Conservation (phyloP, 371 early-diverging fungal species). For the Rhizopus delemar region DNA sequence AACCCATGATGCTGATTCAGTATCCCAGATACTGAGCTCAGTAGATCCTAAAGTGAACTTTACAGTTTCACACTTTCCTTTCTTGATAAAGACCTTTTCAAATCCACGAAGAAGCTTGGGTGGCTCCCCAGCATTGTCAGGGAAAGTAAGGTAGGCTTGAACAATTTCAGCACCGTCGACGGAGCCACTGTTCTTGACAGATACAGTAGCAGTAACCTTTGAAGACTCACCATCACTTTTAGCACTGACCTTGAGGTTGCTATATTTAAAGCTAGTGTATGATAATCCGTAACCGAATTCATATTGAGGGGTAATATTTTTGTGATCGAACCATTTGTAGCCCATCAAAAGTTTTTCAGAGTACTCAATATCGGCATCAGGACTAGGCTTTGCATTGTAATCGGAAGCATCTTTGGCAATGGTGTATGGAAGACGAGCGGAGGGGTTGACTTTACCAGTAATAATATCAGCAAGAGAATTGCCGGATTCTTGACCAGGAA, state of each 20-base stretch:
- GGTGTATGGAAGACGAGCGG: conserved; percentile 60
- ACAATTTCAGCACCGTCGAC: conserved; percentile 55
- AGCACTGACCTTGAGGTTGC: conserved; percentile 13
- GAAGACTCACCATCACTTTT: neutral
- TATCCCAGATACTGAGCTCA: conserved; percentile 51
- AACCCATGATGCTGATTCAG: conserved; percentile 30
- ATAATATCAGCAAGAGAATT: conserved; percentile 59
- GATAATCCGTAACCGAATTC: conserved; percentile 63
- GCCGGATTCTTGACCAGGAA: conserved; percentile 59
- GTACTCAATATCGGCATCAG: conserved; percentile 34
- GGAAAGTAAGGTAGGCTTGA: conserved; percentile 57
- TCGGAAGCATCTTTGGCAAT: conserved; percentile 38
- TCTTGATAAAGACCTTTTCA: conserved; percentile 44
- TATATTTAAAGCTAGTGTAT: conserved; percentile 57
- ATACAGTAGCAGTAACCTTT: conserved; percentile 28
- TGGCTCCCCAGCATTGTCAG: conserved; percentile 43
- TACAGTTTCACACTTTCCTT: conserved; percentile 25
- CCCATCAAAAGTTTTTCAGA: conserved; percentile 54
- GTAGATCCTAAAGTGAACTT: conserved; percentile 30
- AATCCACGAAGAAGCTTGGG: conserved; percentile 56
- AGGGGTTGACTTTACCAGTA: conserved; percentile 60
- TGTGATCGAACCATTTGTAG: conserved; percentile 52
- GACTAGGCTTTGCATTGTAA: conserved; percentile 20
- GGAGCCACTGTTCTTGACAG: conserved; percentile 50
- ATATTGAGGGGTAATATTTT: conserved; percentile 49